Evolutionary conservation across 164 flowering plant species (phyloP).

Genomic region (Brasenia schreberi): DNA sequence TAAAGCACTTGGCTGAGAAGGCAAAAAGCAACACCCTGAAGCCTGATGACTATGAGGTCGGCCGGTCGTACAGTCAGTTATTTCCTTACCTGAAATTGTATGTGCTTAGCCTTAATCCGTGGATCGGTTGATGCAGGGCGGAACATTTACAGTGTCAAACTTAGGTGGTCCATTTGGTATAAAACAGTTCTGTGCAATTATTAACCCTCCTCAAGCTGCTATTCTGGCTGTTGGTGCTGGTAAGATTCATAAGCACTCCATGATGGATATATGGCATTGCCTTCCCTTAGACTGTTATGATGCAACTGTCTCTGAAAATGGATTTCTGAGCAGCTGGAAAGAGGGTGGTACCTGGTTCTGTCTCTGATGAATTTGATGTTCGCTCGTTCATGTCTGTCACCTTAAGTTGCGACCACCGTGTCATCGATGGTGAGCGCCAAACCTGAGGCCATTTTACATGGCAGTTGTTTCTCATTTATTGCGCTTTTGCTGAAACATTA

Average conservation of each 20-base stretch:
- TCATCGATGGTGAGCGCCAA: conserved; percentile 66
- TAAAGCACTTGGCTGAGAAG: conserved; percentile 69
- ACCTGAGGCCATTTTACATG: not conserved
- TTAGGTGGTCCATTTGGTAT: conserved; percentile 94
- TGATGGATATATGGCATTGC: not conserved
- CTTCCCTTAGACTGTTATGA: not conserved
- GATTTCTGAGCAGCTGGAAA: conserved; percentile 20
- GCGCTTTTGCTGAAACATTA: not conserved
- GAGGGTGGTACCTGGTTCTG: conserved; percentile 69
- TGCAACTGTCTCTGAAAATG: not conserved
- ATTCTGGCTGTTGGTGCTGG: conserved; percentile 98
- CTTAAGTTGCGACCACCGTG: conserved; percentile 96
- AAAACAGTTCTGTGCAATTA: conserved; percentile 87
- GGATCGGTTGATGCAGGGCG: conserved; percentile 42
- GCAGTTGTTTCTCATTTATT: not conserved
- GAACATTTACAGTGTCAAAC: conserved; percentile 88
- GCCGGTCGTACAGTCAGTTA: not conserved
- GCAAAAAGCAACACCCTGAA: conserved; percentile 83
- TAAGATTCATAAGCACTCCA: conserved; percentile 12
- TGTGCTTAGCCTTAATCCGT: not conserved
- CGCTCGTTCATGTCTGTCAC: conserved; percentile 93
- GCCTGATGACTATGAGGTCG: conserved; percentile 93
- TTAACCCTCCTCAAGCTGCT: conserved; percentile 91
- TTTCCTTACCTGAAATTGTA: not conserved
- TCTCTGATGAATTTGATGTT: conserved; percentile 41